Conservation (phyloP, 2,329 filamentous ascomycete genomes). For the Claviceps fusiformis region DNA sequence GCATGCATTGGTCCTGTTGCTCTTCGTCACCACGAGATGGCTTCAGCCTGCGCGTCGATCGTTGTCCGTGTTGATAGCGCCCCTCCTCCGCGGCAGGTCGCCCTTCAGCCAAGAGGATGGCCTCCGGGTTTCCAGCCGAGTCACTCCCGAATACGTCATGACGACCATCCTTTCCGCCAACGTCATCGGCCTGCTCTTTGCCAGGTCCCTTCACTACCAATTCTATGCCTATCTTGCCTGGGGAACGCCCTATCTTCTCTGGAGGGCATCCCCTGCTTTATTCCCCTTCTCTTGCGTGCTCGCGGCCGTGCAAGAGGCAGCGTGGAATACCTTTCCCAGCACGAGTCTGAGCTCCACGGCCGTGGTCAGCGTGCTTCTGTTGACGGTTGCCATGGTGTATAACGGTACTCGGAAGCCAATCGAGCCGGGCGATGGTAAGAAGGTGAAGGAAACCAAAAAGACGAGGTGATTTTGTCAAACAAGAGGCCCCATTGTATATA, state of each 20-base stretch:
- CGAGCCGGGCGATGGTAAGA: background rate
- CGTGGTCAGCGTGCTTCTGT: slow-evolving; percentile 58
- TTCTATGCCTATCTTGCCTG: slow-evolving; percentile 89
- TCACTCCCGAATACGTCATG: slow-evolving; percentile 62
- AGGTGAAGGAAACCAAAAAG: slow-evolving; percentile 16
- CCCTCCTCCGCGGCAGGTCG: slow-evolving; percentile 27
- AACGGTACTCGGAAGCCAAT: slow-evolving; percentile 30
- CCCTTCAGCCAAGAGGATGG: slow-evolving; percentile 41
- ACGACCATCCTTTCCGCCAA: slow-evolving; percentile 66
- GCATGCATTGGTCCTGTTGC: slow-evolving; percentile 51
- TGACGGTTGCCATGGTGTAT: slow-evolving; percentile 52
- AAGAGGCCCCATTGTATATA: too few relatives aligned
- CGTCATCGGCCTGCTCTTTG: slow-evolving; percentile 69
- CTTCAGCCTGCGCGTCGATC: slow-evolving; percentile 51
- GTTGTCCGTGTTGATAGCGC: slow-evolving; percentile 36
- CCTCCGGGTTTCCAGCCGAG: slow-evolving; percentile 36
- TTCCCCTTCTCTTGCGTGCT: slow-evolving; percentile 46
- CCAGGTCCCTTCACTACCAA: slow-evolving; percentile 83
- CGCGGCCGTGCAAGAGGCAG: slow-evolving; percentile 76
- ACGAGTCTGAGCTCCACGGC: slow-evolving; percentile 38
- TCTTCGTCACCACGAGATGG: slow-evolving; percentile 60
- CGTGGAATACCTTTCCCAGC: slow-evolving; percentile 91
- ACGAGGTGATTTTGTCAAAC: slow-evolving; percentile 8
- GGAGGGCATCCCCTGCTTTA: slow-evolving; percentile 59
- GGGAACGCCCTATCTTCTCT: slow-evolving; percentile 77